phyloP scores from a whole-genome alignment of 2,329 filamentous ascomycete species.

The Emmonsiellopsis sp. region DNA sequence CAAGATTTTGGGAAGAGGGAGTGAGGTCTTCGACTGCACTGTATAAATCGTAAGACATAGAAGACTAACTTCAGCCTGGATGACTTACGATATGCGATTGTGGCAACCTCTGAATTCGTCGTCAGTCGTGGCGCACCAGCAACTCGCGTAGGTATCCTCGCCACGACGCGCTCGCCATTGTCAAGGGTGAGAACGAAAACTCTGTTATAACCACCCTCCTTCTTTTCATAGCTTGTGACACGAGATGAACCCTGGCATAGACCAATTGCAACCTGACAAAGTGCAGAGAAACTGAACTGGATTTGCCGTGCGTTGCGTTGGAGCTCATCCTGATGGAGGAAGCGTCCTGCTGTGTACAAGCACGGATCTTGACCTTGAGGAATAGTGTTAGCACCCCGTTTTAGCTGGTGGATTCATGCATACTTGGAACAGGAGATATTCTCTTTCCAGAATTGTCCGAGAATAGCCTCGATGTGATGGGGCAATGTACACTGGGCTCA shows the following conservation, averaged over 20 bases:
- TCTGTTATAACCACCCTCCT: slow-evolving; percentile 17
- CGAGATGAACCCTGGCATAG: slow-evolving; percentile 4
- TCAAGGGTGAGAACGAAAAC: slow-evolving; percentile 20
- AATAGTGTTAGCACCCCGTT: too few relatives aligned
- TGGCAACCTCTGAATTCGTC: slow-evolving; percentile 22
- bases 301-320: slow-evolving; percentile 5
- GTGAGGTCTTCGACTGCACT: slow-evolving; percentile 17
- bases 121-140: slow-evolving; percentile 19
- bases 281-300: slow-evolving; percentile 6
- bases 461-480: too few relatives aligned
- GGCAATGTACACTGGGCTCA: too few relatives aligned
- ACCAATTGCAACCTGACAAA: slow-evolving; percentile 6
- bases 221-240: slow-evolving; percentile 9
- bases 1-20: slow-evolving; percentile 18
- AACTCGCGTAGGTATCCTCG: slow-evolving; percentile 22
- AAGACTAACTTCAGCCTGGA: too few relatives aligned
- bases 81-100: slow-evolving; percentile 8
- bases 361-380: slow-evolving; percentile 5
- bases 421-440: too few relatives aligned
- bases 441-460: too few relatives aligned
- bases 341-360: slow-evolving; percentile 7
- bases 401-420: too few relatives aligned
- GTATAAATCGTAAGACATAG: too few relatives aligned
- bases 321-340: slow-evolving; percentile 9
- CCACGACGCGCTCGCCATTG: slow-evolving; percentile 15